These are phyloP conservation scores for Daldinia loculata DNA, from an alignment of 495 filamentous ascomycete genomes.

Conservation along the genomic window DNA sequence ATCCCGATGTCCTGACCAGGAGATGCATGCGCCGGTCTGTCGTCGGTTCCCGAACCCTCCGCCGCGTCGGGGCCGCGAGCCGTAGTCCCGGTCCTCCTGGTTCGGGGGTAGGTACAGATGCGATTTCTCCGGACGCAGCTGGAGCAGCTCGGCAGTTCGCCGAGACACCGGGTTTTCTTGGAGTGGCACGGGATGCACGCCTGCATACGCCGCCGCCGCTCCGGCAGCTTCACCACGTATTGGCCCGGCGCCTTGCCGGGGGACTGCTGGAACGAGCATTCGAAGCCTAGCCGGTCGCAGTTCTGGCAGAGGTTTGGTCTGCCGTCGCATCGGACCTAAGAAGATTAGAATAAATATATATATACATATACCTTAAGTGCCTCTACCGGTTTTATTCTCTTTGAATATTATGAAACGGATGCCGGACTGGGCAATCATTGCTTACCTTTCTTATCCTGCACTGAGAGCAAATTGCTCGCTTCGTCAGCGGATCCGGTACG, in stretches of 20 bases:
- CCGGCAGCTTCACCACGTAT: conserved; percentile 39
- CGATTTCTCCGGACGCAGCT: conserved; percentile 37
- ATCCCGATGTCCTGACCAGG: conserved; percentile 23
- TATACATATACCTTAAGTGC: background rate
- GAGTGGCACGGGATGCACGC: conserved; percentile 44
- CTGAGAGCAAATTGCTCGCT: conserved; percentile 42
- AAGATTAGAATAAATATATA: background rate
- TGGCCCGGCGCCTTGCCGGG: conserved; percentile 30
- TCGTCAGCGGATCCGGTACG: conserved; percentile 19
- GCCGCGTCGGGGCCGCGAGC: background rate
- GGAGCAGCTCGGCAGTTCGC: conserved; percentile 41
- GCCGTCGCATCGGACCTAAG: conserved; percentile 42
- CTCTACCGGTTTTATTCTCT: background rate
- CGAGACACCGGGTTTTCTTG: conserved; percentile 43
- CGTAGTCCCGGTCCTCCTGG: conserved; percentile 7
- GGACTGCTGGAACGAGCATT: conserved; percentile 42
- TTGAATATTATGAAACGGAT: background rate
- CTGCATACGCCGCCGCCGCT: conserved; percentile 40
- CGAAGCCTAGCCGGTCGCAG: conserved; percentile 43
- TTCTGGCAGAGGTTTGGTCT: conserved; percentile 39
- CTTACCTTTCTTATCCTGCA: conserved; percentile 42
- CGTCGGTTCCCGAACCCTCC: conserved; percentile 2
- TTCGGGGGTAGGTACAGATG: conserved; percentile 33
- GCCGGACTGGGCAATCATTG: background rate
- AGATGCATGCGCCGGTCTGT: background rate